Evolutionary conservation across 768 basidiomycete genomes (phyloP).

Genomic region (Boletus reticuloceps): DNA sequence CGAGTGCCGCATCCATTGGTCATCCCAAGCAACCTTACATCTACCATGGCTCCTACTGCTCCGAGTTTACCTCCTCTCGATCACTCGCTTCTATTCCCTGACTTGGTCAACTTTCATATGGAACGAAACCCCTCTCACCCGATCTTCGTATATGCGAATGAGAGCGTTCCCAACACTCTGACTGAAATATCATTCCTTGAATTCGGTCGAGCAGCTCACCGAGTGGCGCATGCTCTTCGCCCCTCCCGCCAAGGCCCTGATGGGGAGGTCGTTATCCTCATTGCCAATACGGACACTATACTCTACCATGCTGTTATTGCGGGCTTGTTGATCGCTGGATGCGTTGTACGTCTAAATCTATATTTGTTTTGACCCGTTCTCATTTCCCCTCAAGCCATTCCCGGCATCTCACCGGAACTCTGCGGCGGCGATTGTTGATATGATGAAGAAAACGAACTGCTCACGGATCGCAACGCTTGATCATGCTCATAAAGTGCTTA

Average conservation of each 20-base stretch:
- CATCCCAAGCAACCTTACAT: background rate
- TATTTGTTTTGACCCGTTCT: constrained; percentile 25
- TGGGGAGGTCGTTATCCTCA: constrained; percentile 20
- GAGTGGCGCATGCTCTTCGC: constrained; percentile 39
- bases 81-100: constrained; percentile 20
- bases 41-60: background rate
- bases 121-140: constrained; percentile 25
- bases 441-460: constrained; percentile 24
- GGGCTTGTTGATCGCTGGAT: constrained; percentile 41
- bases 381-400: constrained; percentile 28
- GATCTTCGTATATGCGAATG: constrained; percentile 15
- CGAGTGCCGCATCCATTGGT: background rate
- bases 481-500: constrained; percentile 16
- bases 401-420: constrained; percentile 42
- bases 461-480: constrained; percentile 16
- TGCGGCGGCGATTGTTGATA: constrained; percentile 32
- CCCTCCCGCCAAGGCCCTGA: constrained; percentile 29
- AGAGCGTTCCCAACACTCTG: constrained; percentile 1
- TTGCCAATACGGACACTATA: constrained; percentile 32
- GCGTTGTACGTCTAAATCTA: constrained; percentile 27
- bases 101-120: constrained; percentile 25
- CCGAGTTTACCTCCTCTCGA: constrained; percentile 24
- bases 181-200: constrained; percentile 20
- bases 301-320: constrained; percentile 31
- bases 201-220: constrained; percentile 28